Base-by-base conservation (phyloP, 768 basidiomycete genomes). In the Nevesoporus exiguus region DNA sequence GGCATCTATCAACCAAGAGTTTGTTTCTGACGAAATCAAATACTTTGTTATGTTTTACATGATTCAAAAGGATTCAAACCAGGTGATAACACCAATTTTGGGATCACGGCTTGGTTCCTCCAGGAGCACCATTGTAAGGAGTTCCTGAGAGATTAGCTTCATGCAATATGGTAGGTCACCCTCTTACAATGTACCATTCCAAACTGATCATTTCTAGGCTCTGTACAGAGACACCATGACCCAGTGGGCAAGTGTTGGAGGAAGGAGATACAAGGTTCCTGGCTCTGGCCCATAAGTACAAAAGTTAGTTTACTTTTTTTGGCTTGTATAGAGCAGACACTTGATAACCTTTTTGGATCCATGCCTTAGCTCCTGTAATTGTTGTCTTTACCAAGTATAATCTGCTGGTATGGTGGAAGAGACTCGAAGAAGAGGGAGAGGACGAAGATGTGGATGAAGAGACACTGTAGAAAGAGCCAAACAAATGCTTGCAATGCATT, bases 321-420 rank as follows among this genome's bases (percentile, higher is more conserved):
- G 37, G 25, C 14, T 27, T n/a, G 24, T 34, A 7, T 19, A 17
- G 19, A 15, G 19, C 7, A 8, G n/a, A 31, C 15, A 15, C 7
- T 36, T 3, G 27, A n/a, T n/a, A n/a, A n/a, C n/a, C n/a, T n/a
- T n/a, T n/a, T n/a, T 25, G 22, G 4, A n/a, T 14, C 25, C 9
- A 11, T 30, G 5, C 15, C 2, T 29, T 40, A 56, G 55, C 33
- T 8, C 55, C 50, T 1, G 50, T 56, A 3, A 50, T 56, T 11
- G 25, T 56, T n/a, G 33, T 52, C 10, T 56, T 56, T 39, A 56
- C 50, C 5, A 56, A 56, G 45, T 56, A 52, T 10, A 50, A 56
- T 52, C 14, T 47, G 3, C 40, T 56, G 3, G 45, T 47, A 19
- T 36, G 9, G 15, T 52, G 45, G 25, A 56, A 56, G 40, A 10